A percentile compares a stretch with the other conserved stretches of the same genome.
phyloP scores from a whole-genome alignment of 2,329 filamentous ascomycete species.

The Aspergillus aculeatinus region DNA sequence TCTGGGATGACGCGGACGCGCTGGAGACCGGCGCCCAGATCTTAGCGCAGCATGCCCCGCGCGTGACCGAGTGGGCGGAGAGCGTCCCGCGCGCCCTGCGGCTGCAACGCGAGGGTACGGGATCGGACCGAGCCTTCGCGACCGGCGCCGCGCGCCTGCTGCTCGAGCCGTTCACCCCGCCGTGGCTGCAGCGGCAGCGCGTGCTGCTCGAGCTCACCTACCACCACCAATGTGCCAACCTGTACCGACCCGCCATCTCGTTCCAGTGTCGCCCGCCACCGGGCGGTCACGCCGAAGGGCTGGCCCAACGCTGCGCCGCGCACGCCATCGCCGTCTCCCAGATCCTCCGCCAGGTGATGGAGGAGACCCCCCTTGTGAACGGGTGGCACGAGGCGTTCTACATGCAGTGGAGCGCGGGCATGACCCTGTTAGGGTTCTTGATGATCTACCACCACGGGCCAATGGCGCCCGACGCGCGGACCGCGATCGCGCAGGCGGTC shows the following conservation, averaged over 20 bases:
- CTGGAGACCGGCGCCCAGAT: not conserved
- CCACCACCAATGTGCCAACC: not conserved
- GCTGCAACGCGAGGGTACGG: not conserved
- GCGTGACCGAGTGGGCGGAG: not conserved
- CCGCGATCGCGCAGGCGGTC: slow-evolving; percentile 41
- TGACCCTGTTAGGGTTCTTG: slow-evolving; percentile 37
- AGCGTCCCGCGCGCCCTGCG: not conserved
- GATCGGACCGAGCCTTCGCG: not conserved
- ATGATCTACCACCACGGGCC: slow-evolving; percentile 30
- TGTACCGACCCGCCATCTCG: slow-evolving; percentile 6
- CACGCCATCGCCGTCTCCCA: not conserved
- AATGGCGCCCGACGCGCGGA: slow-evolving; percentile 1
- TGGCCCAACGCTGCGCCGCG: not conserved
- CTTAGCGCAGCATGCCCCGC: not conserved
- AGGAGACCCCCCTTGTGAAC: slow-evolving; percentile 15
- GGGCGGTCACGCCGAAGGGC: not conserved
- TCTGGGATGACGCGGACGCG: not conserved
- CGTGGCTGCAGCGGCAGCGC: slow-evolving; percentile 8
- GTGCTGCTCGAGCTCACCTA: slow-evolving; percentile 5
- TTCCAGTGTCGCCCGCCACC: not conserved
- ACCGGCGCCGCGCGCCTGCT: not conserved
- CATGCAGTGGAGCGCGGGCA: slow-evolving; percentile 32
- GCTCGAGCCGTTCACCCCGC: slow-evolving; percentile 4
- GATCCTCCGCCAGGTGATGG: slow-evolving; percentile 1
- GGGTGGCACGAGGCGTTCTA: slow-evolving; percentile 33